Evolutionary conservation across 2,329 filamentous ascomycete genomes (phyloP), one percentile per base, ranked within the genome.

Genomic region (Passalora sequoiae): DNA sequence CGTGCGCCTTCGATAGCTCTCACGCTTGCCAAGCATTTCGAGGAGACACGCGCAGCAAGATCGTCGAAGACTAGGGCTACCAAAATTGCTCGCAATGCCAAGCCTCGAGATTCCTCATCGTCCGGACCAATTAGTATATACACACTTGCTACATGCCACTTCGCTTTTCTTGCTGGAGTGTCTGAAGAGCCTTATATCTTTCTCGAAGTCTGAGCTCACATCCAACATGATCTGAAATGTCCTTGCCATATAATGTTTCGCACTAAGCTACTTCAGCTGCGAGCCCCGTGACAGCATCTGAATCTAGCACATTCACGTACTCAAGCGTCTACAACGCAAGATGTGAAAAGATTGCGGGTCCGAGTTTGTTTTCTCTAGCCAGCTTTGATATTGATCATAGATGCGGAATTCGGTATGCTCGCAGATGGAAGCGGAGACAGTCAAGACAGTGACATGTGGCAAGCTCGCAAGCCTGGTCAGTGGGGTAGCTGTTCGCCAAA

Each of bases 51-150:
- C n/a, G n/a, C n/a, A n/a, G n/a, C n/a, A n/a, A n/a, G n/a, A n/a
- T n/a, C n/a, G n/a, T n/a, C n/a, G n/a, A n/a, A n/a, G n/a, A n/a
- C n/a, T n/a, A n/a, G n/a, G n/a, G n/a, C n/a, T n/a, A n/a, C n/a
- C n/a, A n/a, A n/a, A n/a, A n/a, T n/a, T n/a, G n/a, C n/a, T n/a
- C n/a, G n/a, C n/a, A n/a, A n/a, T n/a, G 59, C 57, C 56, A 60
- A 15, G 53, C 54, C 16, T 60, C 56, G 27, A 59, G 51, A 12
- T 59, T 54, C 38, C n/a, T 59, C 58, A 6, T 32, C 40, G 7
- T 47, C 56, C 4, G 57, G 52, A 32, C 55, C 56, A 44, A 59
- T 54, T 3, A 42, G 44, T 2, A 56, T 46, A 24, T 44, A 46
- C 12, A 47, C 38, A 13, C 54, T 28, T 39, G 44, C 6, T 43